phyloP scores from a whole-genome alignment of 768 basidiomycete genomes.

The Sporobolomyces phaffii region DNA sequence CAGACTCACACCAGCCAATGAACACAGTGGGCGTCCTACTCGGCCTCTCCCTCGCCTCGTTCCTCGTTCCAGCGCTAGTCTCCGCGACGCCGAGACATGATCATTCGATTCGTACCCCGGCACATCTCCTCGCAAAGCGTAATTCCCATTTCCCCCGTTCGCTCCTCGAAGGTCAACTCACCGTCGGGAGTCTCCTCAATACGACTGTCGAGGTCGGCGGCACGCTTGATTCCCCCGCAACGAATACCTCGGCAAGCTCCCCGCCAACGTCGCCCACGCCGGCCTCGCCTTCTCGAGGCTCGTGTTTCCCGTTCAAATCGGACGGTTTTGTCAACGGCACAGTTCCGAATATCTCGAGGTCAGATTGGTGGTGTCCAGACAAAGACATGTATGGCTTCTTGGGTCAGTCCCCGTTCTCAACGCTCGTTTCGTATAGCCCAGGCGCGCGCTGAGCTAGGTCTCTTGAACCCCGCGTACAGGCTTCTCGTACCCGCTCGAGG shows the following conservation, averaged over 20 bases:
- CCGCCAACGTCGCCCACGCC: background rate
- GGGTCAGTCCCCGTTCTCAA: background rate
- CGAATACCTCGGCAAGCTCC: background rate
- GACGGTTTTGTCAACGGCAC: background rate
- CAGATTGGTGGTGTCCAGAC: slow-evolving; percentile 9
- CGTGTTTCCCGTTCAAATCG: background rate
- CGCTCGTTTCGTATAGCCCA: background rate
- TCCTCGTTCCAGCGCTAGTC: too few relatives aligned
- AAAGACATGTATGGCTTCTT: slow-evolving; percentile 4
- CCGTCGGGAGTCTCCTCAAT: background rate
- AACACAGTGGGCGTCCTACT: too few relatives aligned
- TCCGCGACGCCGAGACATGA: too few relatives aligned
- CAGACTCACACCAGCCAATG: too few relatives aligned
- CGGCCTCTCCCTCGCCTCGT: too few relatives aligned
- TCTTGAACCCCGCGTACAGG: background rate
- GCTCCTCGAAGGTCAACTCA: slow-evolving; percentile 1
- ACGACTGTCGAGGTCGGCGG: background rate
- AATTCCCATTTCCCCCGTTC: background rate
- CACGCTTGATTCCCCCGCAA: too few relatives aligned
- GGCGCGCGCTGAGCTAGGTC: too few relatives aligned
- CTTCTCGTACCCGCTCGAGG: slow-evolving; percentile 10
- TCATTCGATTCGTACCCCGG: background rate
- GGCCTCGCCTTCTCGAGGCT: too few relatives aligned
- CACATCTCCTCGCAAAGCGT: background rate
- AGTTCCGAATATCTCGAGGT: background rate